Conservation (phyloP, 2,329 filamentous ascomycete species). For the Penicillium expansum region DNA sequence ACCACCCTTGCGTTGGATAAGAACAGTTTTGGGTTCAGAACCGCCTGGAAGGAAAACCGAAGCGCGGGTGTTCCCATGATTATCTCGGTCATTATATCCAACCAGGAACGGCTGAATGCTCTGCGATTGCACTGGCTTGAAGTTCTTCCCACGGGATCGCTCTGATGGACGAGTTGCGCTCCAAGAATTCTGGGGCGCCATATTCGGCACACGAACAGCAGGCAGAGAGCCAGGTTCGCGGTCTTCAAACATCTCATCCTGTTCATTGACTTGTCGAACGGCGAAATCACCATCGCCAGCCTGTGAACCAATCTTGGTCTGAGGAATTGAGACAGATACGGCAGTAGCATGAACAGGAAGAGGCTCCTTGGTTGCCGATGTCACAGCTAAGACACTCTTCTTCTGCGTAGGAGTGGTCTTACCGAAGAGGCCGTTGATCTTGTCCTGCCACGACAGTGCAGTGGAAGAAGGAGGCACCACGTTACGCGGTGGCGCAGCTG, state of each 20-base stretch:
- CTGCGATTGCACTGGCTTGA: slow-evolving; percentile 55
- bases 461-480: slow-evolving; percentile 44
- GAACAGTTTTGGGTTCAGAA: slow-evolving; percentile 44
- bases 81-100: slow-evolving; percentile 38
- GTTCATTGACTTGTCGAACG: slow-evolving; percentile 70
- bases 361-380: slow-evolving; percentile 65
- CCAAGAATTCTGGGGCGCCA: slow-evolving; percentile 63
- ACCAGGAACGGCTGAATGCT: slow-evolving; percentile 48
- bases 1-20: slow-evolving; percentile 35
- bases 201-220: slow-evolving; percentile 64
- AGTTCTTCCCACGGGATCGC: slow-evolving; percentile 44
- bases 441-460: slow-evolving; percentile 68
- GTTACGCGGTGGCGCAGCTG: slow-evolving; percentile 39
- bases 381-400: slow-evolving; percentile 57
- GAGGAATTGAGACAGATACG: slow-evolving; percentile 71
- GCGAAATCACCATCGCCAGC: slow-evolving; percentile 49
- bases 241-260: slow-evolving; percentile 77
- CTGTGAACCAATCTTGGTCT: slow-evolving; percentile 34
- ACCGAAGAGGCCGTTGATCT: slow-evolving; percentile 75
- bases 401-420: slow-evolving; percentile 56
- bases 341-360: slow-evolving; percentile 58
- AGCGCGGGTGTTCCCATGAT: slow-evolving; percentile 37
- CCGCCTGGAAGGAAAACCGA: slow-evolving; percentile 49
- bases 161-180: slow-evolving; percentile 46
- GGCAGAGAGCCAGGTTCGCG: slow-evolving; percentile 78